Evolutionary conservation across 2,329 filamentous ascomycete species (phyloP), one percentile per base, ranked within the genome.

Genomic region (Fusarium keratoplasticum): DNA sequence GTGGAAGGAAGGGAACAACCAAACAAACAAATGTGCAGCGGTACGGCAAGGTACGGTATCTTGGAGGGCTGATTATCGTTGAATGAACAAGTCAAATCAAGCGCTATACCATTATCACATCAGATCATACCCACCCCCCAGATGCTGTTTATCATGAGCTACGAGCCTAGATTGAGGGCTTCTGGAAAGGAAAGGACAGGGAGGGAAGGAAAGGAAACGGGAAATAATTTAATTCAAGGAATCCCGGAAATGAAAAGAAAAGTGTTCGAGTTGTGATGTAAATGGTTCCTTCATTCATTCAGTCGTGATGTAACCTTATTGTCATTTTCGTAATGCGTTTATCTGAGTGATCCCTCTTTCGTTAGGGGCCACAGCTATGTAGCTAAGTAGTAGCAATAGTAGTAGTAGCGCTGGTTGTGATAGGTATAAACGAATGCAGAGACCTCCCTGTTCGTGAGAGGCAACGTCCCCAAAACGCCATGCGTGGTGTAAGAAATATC

Each of bases 311-410:
- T 58, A 44, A 38, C 27, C 50, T 10, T 74, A 20, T 44, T 55
- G 40, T 72, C 14, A 61, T 66, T 61, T 35, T 69, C 60, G 31
- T 67, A 33, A 69, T 69, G 61, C 65, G 58, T 74, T 42, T 69
- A 57, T 59, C 57, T 69, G 52, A 52, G 61, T 2, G 44, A 42
- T 58, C 31, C 62, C 44, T 40, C 31, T 40, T 70, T 52, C 42
- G 9, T 54, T 36, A 40, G 35, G 42, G 35, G 27, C 52, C 35
- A 40, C 27, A 18, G 47, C 47, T 60, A 54, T 71, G 33, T 59
- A 58, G 63, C 70, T 60, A 61, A 5, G 25, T 27, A 52, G 18
- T 52, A 52, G 25, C 25, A 50, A 27, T 50, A 29, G 44, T 50
- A 31, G 27, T 20, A 31, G 47, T 31, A 52, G 27, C 18, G 25